Evolutionary conservation across 2,329 filamentous ascomycete genomes (phyloP), one percentile per base, ranked within the genome.

Genomic region (Ceratocystis destructans): DNA sequence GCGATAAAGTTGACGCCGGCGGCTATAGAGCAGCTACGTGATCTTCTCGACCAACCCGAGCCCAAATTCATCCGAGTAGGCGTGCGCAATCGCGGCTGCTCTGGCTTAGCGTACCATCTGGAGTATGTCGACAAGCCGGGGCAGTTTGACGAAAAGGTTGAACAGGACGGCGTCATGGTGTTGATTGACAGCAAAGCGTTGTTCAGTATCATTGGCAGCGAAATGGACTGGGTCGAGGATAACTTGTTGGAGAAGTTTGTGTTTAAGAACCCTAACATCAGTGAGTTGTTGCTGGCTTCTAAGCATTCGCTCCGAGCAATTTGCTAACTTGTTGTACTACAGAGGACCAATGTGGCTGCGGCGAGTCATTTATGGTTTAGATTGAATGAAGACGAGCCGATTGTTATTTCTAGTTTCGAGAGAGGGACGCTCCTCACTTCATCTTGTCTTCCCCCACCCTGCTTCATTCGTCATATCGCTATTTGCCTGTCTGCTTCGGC

Each of bases 141-240:
- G 3, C 80, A 83, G 46, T 93, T 97, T 72, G 94, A 99, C 72
- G 94, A 99, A 76, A 82, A 87, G 64, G 90, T 99, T 1, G 92
- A 95, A 74, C 94, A 99, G 75, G 94, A 97, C 72, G 94, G 93
- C 0, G 93, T 99, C 67, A 93, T 89, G 77, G 93, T 99, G 44
- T 76, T 97, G 74, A 94, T 99, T 67, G 94, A 99, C 76, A 96
- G 90, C 80, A 97, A 96, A 79, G 94, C 94, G 53, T 79, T 99
- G 62, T 92, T 99, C 75, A 97, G 93, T 76, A 97, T 99, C 65
- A 96, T 99, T 72, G 94, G 94, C 4, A 96, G 89, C 73, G 93
- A 97, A 78, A 99, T 99, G 94, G 94, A 99, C 74, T 99, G 93
- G 92, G 82, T 93, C 10, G 92, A 97, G 77, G 94, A 97, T 72